Base-by-base conservation (phyloP, 176 grass and related monocot genomes). In the Phragmites australis region DNA sequence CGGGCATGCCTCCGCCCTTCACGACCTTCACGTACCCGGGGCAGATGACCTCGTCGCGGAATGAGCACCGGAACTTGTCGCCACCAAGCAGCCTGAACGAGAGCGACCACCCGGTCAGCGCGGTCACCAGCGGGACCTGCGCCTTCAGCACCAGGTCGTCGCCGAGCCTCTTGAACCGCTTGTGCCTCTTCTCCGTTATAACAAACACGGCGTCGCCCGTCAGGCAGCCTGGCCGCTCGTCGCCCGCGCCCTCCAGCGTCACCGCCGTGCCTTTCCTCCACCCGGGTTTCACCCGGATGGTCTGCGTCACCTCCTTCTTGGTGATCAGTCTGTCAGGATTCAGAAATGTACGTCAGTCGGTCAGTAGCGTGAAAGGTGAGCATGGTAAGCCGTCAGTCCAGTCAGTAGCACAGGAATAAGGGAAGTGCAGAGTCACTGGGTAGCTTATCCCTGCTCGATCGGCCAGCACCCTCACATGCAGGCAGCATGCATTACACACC, bases 141-240 rank as follows among this genome's bases (percentile, higher is more conserved):
- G 87, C 85, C 87, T 90, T 83, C n/a, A 97, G 88, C 68, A 97
- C 92, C 64, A 97, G 83, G 81, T 97, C 92, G 69, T 94, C 86
- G 41, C 88, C 94, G 1, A 82, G 84, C 70, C 92, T 75, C 92
- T 97, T 97, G 89, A 94, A 97, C 56, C 86, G 17, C 19, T 39
- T 44, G 76, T 94, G 94, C 74, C 21, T 87, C 88, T 55, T 89
- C 45, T 94, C 92, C 0, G 83, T 79, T 4, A 97, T 68, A 48
- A 75, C 81, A 69, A 89, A 85, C 70, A 87, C 81, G 76, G 93
- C 72, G 79, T 97, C 92, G 61, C 89, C 88, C 1, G 92, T 59
- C 15, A 94, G 83, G 81, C 72, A 89, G 15, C 94, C 94, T 26
- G 85, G 92, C 46, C 83, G 83, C 87, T 97, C 90, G 23, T 94